phyloP scores from a whole-genome alignment of 1,284 basidiomycete genomes.

The Neotropicomus parvogracilis region DNA sequence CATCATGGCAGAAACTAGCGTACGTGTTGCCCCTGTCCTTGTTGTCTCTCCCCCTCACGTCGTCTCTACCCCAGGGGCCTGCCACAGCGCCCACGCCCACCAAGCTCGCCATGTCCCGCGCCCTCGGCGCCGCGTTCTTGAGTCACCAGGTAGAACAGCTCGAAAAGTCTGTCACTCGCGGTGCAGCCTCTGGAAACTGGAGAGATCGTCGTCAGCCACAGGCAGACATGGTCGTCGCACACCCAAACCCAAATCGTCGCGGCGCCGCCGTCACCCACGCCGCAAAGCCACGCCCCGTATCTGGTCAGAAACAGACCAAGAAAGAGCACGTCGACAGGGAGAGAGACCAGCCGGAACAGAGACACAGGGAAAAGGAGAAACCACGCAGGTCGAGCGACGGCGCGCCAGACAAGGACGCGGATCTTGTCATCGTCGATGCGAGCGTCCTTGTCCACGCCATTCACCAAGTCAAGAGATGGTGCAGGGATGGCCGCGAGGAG shows the following conservation, averaged over 20 bases:
- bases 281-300: constrained; percentile 27
- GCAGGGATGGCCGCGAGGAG: constrained; percentile 64
- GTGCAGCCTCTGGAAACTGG: constrained; percentile 56
- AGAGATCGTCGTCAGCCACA: constrained; percentile 43
- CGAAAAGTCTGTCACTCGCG: constrained; percentile 64
- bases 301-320: constrained; percentile 28
- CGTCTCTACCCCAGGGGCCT: constrained; percentile 17
- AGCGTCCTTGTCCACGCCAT: constrained; percentile 84
- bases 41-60: background rate
- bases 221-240: constrained; percentile 9
- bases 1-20: constrained; percentile 25
- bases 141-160: constrained; percentile 81
- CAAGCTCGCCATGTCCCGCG: constrained; percentile 75
- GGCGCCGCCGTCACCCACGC: constrained; percentile 26
- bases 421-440: constrained; percentile 78
- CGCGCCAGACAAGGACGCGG: constrained; percentile 54
- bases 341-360: constrained; percentile 26
- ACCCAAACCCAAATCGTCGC: constrained; percentile 35
- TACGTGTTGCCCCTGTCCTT: background rate
- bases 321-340: constrained; percentile 33
- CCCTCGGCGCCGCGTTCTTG: constrained; percentile 77
- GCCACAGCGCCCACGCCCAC: constrained; percentile 32
- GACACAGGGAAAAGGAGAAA: constrained; percentile 22
- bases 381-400: constrained; percentile 39
- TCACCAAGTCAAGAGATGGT: constrained; percentile 80